Base-by-base conservation (phyloP, 2,329 filamentous ascomycete species). In the Thielaviopsis ethacetica region DNA sequence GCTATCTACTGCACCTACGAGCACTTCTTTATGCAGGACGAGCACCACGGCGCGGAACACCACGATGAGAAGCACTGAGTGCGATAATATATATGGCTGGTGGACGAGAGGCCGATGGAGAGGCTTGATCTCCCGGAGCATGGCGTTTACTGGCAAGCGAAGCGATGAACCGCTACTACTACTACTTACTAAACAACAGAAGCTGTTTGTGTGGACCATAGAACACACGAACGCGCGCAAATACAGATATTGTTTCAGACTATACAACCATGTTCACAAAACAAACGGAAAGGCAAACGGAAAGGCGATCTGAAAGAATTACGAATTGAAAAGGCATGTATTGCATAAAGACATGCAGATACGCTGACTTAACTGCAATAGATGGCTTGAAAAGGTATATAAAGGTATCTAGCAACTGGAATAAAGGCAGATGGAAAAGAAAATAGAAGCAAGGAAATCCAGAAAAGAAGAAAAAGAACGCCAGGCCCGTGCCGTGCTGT, bases 1-100 rank as follows among this genome's bases (percentile, higher is more conserved):
- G 83, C 85, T 55, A 84, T 77, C 63, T 98, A 98, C 76, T 89
- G 91, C 71, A 82, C 81, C 62, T 95, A 89, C 72, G 93, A 98
- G 76, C 82, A 93, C 71, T 74, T 94, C 59, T 95, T 96, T 72
- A 70, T 95, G 65, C 79, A 85, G 68, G 85, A 91, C 63, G 80
- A 84, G 63, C 80, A 84, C 65, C 74, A 73, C 63, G 72, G 73
- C 62, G 68, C 68, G 53, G 73, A 68, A 49, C 79, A 84, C 64
- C 75, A 73, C 63, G 75, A 81, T 59, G 75, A 67, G 60, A 80
- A 83, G 69, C 81, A 85, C 70, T 84, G 73, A 73, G 17, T 26
- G 7, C 30, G 3, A 34, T 34, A 34, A 34, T 9, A 9, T 34
- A 34, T 9, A 9, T 34, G 30, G 10, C 30, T 34, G 7, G 30